Base-by-base conservation (phyloP, 2,329 filamentous ascomycete species). In the Rutstroemia sp. region DNA sequence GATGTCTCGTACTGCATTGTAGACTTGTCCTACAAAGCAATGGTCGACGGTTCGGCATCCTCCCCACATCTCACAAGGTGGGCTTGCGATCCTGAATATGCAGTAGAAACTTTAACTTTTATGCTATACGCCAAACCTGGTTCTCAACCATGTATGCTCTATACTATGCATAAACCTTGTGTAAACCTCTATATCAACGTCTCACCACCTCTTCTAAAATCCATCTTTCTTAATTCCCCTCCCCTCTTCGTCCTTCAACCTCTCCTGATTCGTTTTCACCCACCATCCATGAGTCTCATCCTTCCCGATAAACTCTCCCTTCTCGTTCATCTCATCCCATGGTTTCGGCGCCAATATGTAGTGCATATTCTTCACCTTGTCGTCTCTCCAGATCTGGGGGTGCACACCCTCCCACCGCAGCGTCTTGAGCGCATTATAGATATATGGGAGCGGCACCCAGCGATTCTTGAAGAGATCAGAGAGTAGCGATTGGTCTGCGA, bases 361-460 rank as follows among this genome's bases (percentile, higher is more conserved):
- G 65, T 85, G 82, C 5, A 85, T 68, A 62, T 82, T 83, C 72
- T 81, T 83, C 50, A 84, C 78, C 42, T 71, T 66, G 17, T 77
- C 77, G 62, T 85, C 81, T 10, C 72, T 69, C 82, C 82, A 85
- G 56, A 85, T 79, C 56, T 70, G 65, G 27, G 70, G 68, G 64
- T 85, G 82, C 30, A 83, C 79, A 12, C 72, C 74, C 16, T 72
- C 63, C 72, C 75, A 75, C 16, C 79, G 71, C 72, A 84, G 59
- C 16, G 82, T 83, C 75, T 84, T 84, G 59, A 85, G 74, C 9
- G 80, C 82, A 61, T 85, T 85, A 68, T 84, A 84, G 14, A 77
- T 71, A 63, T 84, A 84, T 1, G 81, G 80, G 63, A 85, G 71
- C 5, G 78, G 67, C 12, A 80, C 76, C 82, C 82, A 85, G 36